Percentiles rank a stretch among this genome's conserved stretches.
Evolutionary conservation across 257 asterid species (phyloP).

Genomic region (Euphrasia confusa): DNA sequence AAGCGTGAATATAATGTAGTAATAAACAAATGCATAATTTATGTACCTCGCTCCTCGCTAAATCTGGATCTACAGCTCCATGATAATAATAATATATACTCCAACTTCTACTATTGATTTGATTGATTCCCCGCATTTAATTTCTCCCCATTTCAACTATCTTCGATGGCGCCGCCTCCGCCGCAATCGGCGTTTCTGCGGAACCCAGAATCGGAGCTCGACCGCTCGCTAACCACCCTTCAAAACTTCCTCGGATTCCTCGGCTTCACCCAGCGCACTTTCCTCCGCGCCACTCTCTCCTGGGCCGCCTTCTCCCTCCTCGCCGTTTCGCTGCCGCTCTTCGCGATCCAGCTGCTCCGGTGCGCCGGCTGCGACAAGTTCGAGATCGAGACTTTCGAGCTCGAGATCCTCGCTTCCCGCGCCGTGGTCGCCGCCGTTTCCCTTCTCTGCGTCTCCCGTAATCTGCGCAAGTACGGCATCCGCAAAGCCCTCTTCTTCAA

Average conservation of each 20-base stretch:
- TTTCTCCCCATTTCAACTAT: constrained; percentile 1
- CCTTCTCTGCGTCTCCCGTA: constrained; percentile 59
- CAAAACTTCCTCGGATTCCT: constrained; percentile 48
- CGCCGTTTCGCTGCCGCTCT: constrained; percentile 51
- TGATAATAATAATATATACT: too few species aligned
- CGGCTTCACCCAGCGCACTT: constrained; percentile 56
- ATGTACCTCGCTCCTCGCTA: too few species aligned
- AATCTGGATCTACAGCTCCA: too few species aligned
- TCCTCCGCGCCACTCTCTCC: constrained; percentile 38
- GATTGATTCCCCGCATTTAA: background rate
- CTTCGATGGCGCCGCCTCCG: constrained; percentile 35
- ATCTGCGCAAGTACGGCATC: constrained; percentile 58
- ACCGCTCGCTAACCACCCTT: constrained; percentile 36
- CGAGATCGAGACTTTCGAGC: constrained; percentile 61
- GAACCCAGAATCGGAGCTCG: constrained; percentile 39
- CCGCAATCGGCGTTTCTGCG: constrained; percentile 16
- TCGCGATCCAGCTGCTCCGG: constrained; percentile 27
- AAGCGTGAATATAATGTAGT: too few species aligned
- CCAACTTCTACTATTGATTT: too few species aligned
- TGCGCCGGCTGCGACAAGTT: constrained; percentile 55
- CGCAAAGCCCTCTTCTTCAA: constrained; percentile 73
- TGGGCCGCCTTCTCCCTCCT: constrained; percentile 56
- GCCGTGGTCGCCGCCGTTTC: constrained; percentile 63
- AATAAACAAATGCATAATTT: too few species aligned
- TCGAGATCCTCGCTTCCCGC: constrained; percentile 44